A percentile compares a stretch with the other conserved stretches of the same genome.
phyloP scores from a whole-genome alignment of 441 rosid species.

The Populus trichocarpa region DNA sequence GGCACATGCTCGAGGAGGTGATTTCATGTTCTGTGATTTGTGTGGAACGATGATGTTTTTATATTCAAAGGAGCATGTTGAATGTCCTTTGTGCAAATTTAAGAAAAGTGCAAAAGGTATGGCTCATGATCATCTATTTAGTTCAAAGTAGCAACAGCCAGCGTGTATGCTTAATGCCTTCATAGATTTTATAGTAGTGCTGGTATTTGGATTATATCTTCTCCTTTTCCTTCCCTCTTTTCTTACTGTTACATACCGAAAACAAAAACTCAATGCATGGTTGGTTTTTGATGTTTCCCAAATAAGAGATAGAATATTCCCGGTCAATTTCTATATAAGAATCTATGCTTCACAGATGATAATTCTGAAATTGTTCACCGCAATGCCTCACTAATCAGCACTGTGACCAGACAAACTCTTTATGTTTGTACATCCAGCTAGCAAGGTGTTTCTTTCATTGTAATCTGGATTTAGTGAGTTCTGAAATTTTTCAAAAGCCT shows the following conservation, averaged over 20 bases:
- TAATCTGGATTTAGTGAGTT: not conserved
- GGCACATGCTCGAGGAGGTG: constrained; percentile 33
- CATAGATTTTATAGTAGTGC: not conserved
- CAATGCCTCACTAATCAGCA: not conserved
- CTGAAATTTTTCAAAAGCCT: not conserved
- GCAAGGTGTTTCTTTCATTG: not conserved
- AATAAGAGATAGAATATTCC: not conserved
- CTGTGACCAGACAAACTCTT: not conserved
- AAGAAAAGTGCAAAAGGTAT: constrained; percentile 40
- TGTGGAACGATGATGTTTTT: constrained; percentile 54
- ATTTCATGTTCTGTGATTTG: constrained; percentile 54
- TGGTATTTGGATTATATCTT: not conserved
- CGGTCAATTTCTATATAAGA: not conserved
- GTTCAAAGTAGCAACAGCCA: not conserved
- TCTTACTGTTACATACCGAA: too few relatives aligned
- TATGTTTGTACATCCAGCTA: not conserved
- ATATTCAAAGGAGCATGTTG: constrained; percentile 23
- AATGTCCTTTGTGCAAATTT: constrained; percentile 45
- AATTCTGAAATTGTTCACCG: not conserved
- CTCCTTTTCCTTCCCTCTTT: not conserved
- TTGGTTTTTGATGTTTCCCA: not conserved
- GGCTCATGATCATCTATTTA: not conserved
- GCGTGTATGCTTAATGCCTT: not conserved
- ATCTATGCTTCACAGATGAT: not conserved
- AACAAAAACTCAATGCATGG: not conserved